These are phyloP conservation scores for Penicillium egyptiacum DNA, from an alignment of 495 filamentous ascomycete genomes.

Conservation along the genomic window DNA sequence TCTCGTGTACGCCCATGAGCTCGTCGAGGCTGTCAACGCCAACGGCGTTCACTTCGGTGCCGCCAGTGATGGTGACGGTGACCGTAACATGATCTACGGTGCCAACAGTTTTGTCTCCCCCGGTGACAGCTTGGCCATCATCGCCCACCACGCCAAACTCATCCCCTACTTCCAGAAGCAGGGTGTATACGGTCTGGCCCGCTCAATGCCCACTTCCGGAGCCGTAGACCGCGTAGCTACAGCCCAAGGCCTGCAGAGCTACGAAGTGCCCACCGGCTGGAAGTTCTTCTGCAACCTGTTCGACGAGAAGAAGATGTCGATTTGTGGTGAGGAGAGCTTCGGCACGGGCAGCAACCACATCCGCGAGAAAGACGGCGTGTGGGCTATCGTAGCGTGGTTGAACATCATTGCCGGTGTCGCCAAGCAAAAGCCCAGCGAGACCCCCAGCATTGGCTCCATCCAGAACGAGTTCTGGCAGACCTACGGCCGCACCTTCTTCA, in stretches of 20 bases:
- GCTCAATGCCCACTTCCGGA: slow-evolving; percentile 94
- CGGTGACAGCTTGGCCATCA: slow-evolving; percentile 95
- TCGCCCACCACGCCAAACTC: slow-evolving; percentile 87
- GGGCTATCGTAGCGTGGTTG: slow-evolving; percentile 96
- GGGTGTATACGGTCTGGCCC: slow-evolving; percentile 90
- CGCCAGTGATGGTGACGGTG: slow-evolving; percentile 93
- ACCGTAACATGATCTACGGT: slow-evolving; percentile 99
- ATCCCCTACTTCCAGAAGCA: slow-evolving; percentile 98
- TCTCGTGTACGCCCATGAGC: slow-evolving; percentile 93
- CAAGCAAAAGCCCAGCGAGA: slow-evolving; percentile 67
- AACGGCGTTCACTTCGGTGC: slow-evolving; percentile 92
- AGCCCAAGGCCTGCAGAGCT: slow-evolving; percentile 86
- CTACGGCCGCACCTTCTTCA: slow-evolving; percentile 98
- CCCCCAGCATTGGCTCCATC: slow-evolving; percentile 89
- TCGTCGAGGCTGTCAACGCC: slow-evolving; percentile 92
- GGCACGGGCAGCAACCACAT: slow-evolving; percentile 99
- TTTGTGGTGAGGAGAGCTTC: slow-evolving; percentile 97
- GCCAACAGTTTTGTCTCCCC: slow-evolving; percentile 95
- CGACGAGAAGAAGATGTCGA: slow-evolving; percentile 95
- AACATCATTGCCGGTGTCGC: slow-evolving; percentile 97
- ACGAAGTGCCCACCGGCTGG: slow-evolving; percentile 98
- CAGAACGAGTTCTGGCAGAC: slow-evolving; percentile 96
- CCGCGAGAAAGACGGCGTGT: slow-evolving; percentile 96
- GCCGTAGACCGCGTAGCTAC: slow-evolving; percentile 94
- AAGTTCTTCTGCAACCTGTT: slow-evolving; percentile 99